Percentiles rank a stretch among this genome's conserved stretches.
These are phyloP conservation scores for Oenanthe javanica DNA, from an alignment of 140 eudicot genomes.

Conservation along the genomic window DNA sequence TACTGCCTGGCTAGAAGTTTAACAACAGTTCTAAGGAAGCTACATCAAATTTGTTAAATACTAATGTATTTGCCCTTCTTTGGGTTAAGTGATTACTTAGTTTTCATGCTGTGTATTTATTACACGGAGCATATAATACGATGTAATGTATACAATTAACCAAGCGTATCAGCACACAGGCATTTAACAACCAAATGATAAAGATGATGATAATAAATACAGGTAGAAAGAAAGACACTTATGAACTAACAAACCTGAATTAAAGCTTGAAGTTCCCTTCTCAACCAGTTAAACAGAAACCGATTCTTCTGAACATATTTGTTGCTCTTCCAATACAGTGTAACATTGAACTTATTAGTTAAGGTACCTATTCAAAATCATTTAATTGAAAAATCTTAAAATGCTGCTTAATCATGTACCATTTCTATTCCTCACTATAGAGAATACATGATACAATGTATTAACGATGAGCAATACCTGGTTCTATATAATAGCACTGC, in stretches of 20 bases:
- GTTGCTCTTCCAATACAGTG: conserved; percentile 63
- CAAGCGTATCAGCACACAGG: background rate
- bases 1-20: background rate
- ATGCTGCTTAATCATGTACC: background rate
- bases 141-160: background rate
- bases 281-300: conserved; percentile 63
- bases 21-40: background rate
- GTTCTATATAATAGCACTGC: conserved; percentile 60
- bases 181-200: background rate
- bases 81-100: background rate
- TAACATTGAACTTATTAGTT: conserved; percentile 31
- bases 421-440: background rate
- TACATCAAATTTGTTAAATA: background rate
- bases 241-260: conserved; percentile 45
- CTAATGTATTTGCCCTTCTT: background rate
- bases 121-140: background rate
- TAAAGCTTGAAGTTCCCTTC: conserved; percentile 79
- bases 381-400: background rate
- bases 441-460: background rate
- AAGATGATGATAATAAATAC: background rate
- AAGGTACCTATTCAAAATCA: conserved; percentile 24
- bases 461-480: conserved; percentile 33
- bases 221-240: background rate
- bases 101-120: background rate
- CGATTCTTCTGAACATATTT: conserved; percentile 63